Percentiles rank a stretch among this genome's conserved stretches.
Conservation (phyloP, 2,329 filamentous ascomycete species). For the Nothomitra cinnamomea region DNA sequence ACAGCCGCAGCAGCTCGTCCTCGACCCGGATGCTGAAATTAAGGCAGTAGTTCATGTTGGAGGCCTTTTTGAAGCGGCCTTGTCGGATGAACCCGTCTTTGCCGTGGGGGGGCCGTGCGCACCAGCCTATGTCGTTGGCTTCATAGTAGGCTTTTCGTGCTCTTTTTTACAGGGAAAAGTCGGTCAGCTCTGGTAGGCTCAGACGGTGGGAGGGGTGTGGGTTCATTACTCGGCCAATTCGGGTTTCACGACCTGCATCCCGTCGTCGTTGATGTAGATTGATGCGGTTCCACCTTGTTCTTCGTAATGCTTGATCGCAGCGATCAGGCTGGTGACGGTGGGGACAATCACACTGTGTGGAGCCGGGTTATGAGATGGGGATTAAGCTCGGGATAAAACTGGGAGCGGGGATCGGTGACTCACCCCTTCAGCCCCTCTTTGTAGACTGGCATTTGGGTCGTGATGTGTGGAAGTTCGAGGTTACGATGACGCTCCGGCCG, state of each 20-base stretch:
- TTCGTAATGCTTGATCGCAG: constrained; percentile 41
- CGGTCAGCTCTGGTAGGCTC: no score
- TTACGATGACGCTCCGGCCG: constrained; percentile 5
- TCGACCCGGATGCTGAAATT: constrained; percentile 45
- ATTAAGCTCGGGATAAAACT: no score
- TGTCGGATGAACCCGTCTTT: constrained; percentile 36
- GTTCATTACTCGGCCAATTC: constrained; percentile 19
- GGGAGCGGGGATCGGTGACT: no score
- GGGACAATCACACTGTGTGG: constrained; percentile 32
- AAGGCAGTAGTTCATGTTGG: constrained; percentile 59
- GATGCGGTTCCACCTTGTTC: constrained; percentile 25
- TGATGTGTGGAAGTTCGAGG: constrained; percentile 25
- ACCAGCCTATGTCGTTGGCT: constrained; percentile 32
- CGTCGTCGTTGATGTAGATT: constrained; percentile 24
- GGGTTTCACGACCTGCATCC: constrained; percentile 19
- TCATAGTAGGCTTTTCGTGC: constrained; percentile 29
- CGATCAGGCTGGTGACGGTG: constrained; percentile 36
- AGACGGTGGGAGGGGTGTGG: no score
- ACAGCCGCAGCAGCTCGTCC: constrained; percentile 31
- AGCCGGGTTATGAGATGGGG: no score
- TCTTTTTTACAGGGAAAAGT: no score
- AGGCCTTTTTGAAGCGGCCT: constrained; percentile 57
- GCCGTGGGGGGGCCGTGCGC: constrained; percentile 29
- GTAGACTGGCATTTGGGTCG: constrained; percentile 32
- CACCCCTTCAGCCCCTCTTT: constrained; percentile 26